Conservation (phyloP, 1,284 basidiomycete genomes). For the Waitea zeae region DNA sequence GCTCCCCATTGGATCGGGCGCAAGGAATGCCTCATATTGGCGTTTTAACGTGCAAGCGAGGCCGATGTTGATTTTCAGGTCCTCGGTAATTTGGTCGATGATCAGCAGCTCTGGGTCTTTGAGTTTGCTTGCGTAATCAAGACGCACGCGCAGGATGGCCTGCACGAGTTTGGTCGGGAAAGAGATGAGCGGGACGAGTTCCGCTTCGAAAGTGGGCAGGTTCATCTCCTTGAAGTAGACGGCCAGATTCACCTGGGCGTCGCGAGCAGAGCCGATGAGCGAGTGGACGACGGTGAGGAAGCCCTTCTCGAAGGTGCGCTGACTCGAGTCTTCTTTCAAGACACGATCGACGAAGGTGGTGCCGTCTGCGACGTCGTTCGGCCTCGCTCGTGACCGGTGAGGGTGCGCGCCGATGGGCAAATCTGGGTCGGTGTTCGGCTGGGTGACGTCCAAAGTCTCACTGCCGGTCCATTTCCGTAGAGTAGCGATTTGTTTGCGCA, state of each 20-base stretch:
- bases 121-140: slow-evolving; percentile 84
- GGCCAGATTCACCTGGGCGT: slow-evolving; percentile 73
- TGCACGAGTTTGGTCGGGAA: slow-evolving; percentile 94
- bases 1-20: slow-evolving; percentile 70
- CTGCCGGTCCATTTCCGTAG: slow-evolving; percentile 86
- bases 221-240: slow-evolving; percentile 67
- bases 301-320: slow-evolving; percentile 88
- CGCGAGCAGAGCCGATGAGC: slow-evolving; percentile 76
- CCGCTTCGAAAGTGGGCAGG: slow-evolving; percentile 84
- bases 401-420: slow-evolving; percentile 22
- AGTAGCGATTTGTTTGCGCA: slow-evolving; percentile 62
- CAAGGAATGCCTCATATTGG: slow-evolving; percentile 81
- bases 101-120: slow-evolving; percentile 81
- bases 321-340: slow-evolving; percentile 90
- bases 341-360: slow-evolving; percentile 87
- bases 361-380: slow-evolving; percentile 23
- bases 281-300: slow-evolving; percentile 79
- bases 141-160: slow-evolving; percentile 76
- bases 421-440: slow-evolving; percentile 50
- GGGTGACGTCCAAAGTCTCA: slow-evolving; percentile 75
- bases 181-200: slow-evolving; percentile 85
- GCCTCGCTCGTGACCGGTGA: slow-evolving; percentile 7
- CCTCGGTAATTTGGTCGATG: slow-evolving; percentile 92
- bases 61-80: slow-evolving; percentile 83
- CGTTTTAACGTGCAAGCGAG: slow-evolving; percentile 90